These are phyloP conservation scores for Chytriomyces confervae DNA, from an alignment of 192 early-diverging fungal genomes.

Conservation along the genomic window DNA sequence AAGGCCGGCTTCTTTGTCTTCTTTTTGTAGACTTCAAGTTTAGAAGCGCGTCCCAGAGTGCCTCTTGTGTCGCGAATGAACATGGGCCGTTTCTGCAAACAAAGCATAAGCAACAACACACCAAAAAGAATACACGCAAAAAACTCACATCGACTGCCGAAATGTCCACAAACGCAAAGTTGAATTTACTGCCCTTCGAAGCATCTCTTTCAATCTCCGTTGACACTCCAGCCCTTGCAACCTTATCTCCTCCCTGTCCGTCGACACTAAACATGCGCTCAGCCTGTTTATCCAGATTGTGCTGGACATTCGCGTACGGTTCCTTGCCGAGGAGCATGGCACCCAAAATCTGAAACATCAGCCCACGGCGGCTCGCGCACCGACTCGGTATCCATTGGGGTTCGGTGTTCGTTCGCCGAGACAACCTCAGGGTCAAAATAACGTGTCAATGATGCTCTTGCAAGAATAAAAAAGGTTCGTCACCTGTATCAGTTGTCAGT, in stretches of 20 bases:
- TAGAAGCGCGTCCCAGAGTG: constrained; percentile 52
- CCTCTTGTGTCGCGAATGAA: constrained; percentile 67
- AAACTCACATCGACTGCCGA: constrained; percentile 45
- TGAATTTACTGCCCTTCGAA: constrained; percentile 48
- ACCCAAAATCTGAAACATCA: no score
- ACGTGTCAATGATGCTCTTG: no score
- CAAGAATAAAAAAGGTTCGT: no score
- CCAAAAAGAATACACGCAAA: background rate
- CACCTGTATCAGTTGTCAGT: no score
- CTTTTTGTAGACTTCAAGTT: constrained; percentile 20
- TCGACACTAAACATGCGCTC: constrained; percentile 36
- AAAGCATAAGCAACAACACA: background rate
- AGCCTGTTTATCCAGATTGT: constrained; percentile 44
- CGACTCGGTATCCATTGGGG: no score
- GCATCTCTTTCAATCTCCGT: constrained; percentile 45
- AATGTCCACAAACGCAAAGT: constrained; percentile 67
- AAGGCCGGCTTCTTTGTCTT: constrained; percentile 46
- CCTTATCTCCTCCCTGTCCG: constrained; percentile 4
- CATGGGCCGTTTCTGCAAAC: constrained; percentile 54
- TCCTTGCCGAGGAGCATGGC: constrained; percentile 78
- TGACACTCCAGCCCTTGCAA: constrained; percentile 30
- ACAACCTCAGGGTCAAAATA: no score
- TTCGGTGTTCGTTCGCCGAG: no score
- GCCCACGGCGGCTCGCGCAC: no score
- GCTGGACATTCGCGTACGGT: constrained; percentile 55